Percentiles rank a stretch among this genome's conserved stretches.
Evolutionary conservation across 2,329 filamentous ascomycete genomes (phyloP).

Genomic region (Claviceps humidiphila): DNA sequence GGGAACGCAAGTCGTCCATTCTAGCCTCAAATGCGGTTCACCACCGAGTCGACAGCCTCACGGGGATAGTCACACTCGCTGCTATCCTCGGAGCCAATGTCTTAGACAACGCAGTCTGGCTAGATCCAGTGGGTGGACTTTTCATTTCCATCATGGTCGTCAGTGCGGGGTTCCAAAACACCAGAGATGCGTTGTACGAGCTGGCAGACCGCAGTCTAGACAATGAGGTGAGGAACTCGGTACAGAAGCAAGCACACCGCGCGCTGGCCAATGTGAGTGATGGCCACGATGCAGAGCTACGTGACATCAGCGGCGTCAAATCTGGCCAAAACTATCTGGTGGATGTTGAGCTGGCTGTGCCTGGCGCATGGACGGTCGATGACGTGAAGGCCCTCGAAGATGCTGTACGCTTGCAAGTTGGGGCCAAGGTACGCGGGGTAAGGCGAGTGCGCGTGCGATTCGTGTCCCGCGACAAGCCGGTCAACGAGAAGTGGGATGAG

Average conservation of each 20-base stretch:
- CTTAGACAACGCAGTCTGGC: conserved; percentile 73
- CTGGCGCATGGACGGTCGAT: conserved; percentile 61
- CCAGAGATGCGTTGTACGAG: conserved; percentile 67
- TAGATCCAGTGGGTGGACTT: conserved; percentile 86
- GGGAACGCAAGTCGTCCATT: conserved; percentile 87
- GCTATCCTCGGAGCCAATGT: conserved; percentile 86
- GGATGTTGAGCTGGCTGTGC: conserved; percentile 75
- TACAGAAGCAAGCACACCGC: conserved; percentile 51
- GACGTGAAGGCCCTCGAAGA: conserved; percentile 60
- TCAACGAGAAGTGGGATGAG: conserved; percentile 57
- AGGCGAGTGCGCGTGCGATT: conserved; percentile 77
- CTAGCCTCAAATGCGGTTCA: conserved; percentile 93
- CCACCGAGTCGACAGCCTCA: conserved; percentile 90
- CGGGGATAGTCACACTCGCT: conserved; percentile 80
- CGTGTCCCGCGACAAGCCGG: conserved; percentile 49
- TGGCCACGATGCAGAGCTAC: conserved; percentile 51
- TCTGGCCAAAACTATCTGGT: conserved; percentile 93
- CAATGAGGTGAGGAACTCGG: conserved; percentile 61
- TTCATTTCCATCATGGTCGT: conserved; percentile 90
- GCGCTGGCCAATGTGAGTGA: conserved; percentile 41
- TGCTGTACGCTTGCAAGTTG: conserved; percentile 57
- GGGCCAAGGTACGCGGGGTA: conserved; percentile 67
- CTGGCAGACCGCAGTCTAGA: conserved; percentile 86
- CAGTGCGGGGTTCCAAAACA: conserved; percentile 79
- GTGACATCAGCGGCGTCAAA: conserved; percentile 79